A percentile compares a stretch with the other conserved stretches of the same genome.
These are phyloP conservation scores for Candida berthetii DNA, from an alignment of 805 yeast genomes.

Conservation along the genomic window DNA sequence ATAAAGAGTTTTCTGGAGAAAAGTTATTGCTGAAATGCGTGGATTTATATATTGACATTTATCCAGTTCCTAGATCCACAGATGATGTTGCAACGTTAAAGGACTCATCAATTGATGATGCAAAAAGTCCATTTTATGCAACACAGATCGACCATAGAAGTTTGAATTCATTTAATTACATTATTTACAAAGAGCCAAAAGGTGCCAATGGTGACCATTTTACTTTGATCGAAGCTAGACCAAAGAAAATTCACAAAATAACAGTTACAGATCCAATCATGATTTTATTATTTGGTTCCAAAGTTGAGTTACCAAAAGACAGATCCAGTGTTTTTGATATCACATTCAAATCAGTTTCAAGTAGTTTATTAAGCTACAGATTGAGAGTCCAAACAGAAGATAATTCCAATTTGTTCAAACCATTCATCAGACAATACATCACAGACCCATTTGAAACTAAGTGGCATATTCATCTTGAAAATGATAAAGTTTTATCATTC, in stretches of 20 bases:
- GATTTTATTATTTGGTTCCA: constrained; percentile 15
- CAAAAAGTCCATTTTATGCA: constrained; percentile 39
- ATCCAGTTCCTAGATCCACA: constrained; percentile 46
- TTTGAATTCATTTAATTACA: constrained; percentile 14
- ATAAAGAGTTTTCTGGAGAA: not conserved
- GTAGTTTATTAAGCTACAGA: constrained; percentile 52
- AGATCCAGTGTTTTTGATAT: constrained; percentile 41
- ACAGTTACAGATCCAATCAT: constrained; percentile 15
- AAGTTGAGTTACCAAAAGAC: constrained; percentile 32
- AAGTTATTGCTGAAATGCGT: constrained; percentile 34
- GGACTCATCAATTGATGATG: constrained; percentile 55
- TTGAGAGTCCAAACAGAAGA: constrained; percentile 17
- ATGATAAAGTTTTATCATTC: constrained; percentile 30
- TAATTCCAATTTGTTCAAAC: constrained; percentile 32
- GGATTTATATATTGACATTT: constrained; percentile 31
- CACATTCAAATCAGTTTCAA: constrained; percentile 51
- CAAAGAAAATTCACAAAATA: constrained; percentile 16
- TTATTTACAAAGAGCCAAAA: constrained; percentile 11
- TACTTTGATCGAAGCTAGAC: constrained; percentile 30
- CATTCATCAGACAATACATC: constrained; percentile 64
- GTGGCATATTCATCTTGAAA: constrained; percentile 58
- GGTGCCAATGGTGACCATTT: constrained; percentile 20
- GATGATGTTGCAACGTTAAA: constrained; percentile 26
- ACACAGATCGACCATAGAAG: constrained; percentile 33
- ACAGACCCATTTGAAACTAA: constrained; percentile 67